Evolutionary conservation across 148 eudicot species (phyloP), one percentile per base, ranked within the genome.

Genomic region (Silene uniflora): DNA sequence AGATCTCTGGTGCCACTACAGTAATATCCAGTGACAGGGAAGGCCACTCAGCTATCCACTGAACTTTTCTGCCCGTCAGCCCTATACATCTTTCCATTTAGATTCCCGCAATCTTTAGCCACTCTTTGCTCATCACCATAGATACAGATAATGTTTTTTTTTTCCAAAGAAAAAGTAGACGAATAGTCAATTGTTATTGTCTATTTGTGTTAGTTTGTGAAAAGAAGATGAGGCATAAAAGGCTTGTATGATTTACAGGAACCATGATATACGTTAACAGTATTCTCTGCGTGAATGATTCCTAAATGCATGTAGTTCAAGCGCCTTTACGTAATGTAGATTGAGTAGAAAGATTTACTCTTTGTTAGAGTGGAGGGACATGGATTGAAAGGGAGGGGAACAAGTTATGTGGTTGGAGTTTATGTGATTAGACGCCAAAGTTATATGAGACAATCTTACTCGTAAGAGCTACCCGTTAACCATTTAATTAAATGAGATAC

Each of bases 31-130:
- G 42, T 21, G 67, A 47, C 61, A 27, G 78, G 52, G 29, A 74
- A 75, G 21, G 27, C 16, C 60, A 71, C 73, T 75, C 62, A 25
- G 72, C n/a, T 58, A 64, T 64, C 72, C 76, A 71, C 49, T 29
- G 60, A 32, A 27, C 39, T 47, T 56, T 55, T 75, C 29, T 80
- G 67, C 72, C 76, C 71, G 13, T 39, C 17, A 71, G n/a, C 72
- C 67, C 66, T 73, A 64, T 62, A 76, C 55, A 76, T 23, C 76
- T 72, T 64, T 80, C 67, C 39, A 75, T 29, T 61, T 47, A 76
- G 76, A 76, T 76, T 58, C 60, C 39, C 61, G 54, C 67, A 44
- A 58, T 80, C 79, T 49, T 66, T 39, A 44, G 69, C 69, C 83
- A 44, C 66, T 75, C 55, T 75, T 70, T 75, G 64, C 17, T 70